phyloP scores from a whole-genome alignment of 139 green algal genomes.

The Closterium sp. region DNA sequence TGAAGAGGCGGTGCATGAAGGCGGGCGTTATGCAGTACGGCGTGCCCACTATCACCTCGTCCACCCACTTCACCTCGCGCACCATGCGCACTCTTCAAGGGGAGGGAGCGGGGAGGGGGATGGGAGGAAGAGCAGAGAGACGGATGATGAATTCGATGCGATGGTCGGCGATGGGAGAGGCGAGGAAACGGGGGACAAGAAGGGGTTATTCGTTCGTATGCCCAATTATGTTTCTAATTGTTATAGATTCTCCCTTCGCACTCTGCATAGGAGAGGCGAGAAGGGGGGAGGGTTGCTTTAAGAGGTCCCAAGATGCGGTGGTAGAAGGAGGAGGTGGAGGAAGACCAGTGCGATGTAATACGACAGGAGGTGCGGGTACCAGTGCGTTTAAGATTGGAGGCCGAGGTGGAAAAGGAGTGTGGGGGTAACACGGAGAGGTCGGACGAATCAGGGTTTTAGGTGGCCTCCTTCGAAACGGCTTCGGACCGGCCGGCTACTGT shows the following conservation, averaged over 20 bases:
- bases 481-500: not conserved
- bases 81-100: conserved; percentile 70
- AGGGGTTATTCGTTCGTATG: not conserved
- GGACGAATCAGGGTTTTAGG: not conserved
- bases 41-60: conserved; percentile 92
- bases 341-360: not conserved
- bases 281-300: not conserved
- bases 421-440: not conserved
- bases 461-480: not conserved
- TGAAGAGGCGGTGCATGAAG: conserved; percentile 91
- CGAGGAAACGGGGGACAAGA: not conserved
- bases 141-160: not conserved
- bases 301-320: not conserved
- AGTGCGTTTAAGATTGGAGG: not conserved
- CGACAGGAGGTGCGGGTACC: not conserved
- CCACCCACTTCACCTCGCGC: conserved; percentile 94
- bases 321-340: not conserved
- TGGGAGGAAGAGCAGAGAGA: conserved; percentile 1
- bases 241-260: too few species aligned
- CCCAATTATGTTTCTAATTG: too few species aligned
- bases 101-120: not conserved
- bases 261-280: not conserved
- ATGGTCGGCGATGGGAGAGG: conserved; percentile 7
- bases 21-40: conserved; percentile 91
- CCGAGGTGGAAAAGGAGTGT: not conserved